phyloP scores from a whole-genome alignment of 345 rosid species.

The Isatis tinctoria region DNA sequence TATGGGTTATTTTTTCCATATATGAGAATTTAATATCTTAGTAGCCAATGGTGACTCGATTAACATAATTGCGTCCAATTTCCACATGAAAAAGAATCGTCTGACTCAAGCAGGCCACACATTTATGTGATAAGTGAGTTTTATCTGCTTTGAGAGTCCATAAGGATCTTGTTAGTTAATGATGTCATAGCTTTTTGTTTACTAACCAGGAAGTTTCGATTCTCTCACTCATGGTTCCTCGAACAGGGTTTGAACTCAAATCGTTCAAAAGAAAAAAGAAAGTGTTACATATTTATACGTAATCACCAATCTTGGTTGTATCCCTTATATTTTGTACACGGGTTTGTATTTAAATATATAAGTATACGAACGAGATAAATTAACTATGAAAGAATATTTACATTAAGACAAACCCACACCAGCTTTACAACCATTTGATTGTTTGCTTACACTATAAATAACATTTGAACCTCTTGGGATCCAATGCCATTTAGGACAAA shows the following conservation, averaged over 20 bases:
- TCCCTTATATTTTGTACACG: background rate
- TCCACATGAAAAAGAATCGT: constrained; percentile 3
- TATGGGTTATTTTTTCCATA: background rate
- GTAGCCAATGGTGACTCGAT: background rate
- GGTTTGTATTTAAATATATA: background rate
- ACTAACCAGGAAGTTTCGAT: background rate
- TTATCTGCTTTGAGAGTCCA: background rate
- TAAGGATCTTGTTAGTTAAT: background rate
- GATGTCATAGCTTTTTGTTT: background rate
- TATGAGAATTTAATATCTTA: constrained; percentile 4
- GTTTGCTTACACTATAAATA: background rate
- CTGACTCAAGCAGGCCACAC: constrained; percentile 14
- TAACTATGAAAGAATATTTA: background rate
- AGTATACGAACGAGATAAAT: background rate
- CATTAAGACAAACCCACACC: background rate
- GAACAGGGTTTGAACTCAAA: background rate
- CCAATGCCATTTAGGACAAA: constrained; percentile 8
- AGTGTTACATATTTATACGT: too few species aligned
- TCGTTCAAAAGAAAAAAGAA: too few species aligned
- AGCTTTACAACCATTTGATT: background rate
- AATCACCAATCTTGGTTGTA: background rate
- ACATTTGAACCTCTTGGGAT: background rate
- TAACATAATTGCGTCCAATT: background rate
- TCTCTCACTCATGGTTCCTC: too few species aligned
- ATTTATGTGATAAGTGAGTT: constrained; percentile 9